Evolutionary conservation across 768 basidiomycete genomes (phyloP), one percentile per base, ranked within the genome.

Genomic region (Calocybe gangraenosa): DNA sequence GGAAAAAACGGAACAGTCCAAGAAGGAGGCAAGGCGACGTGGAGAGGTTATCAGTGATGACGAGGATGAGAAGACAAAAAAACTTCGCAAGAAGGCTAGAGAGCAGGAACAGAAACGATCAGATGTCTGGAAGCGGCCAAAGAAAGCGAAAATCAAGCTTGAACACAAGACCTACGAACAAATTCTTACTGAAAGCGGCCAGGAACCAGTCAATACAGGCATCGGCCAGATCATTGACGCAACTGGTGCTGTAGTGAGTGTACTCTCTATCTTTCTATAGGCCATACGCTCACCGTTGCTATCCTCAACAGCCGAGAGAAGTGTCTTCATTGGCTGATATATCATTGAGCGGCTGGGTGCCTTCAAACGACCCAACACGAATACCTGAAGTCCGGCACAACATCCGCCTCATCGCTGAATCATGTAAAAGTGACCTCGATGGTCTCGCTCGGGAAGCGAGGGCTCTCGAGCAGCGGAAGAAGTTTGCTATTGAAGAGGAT

Each of bases 331-430:
- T 98, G 38, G 81, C 92, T 10, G 84, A 92, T 33, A 67, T 93
- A 23, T 80, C 83, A 15, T 63, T 75, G 54, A 85, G 75, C 48
- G 80, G 79, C 2, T 96, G 93, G 92, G 84, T 87, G 8, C 91
- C 92, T 0, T 82, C 92, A 0, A 80, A 81, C 11, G 95, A 99
- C 55, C 76, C 84, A 5, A 90, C 83, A 38, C 84, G 90, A 44
- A 83, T 98, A 50, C 96, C 96, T 0, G 96, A 99, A 70, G 81
- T 99, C n/a, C 81, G 95, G 19, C 94, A 99, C 62, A 99, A 98
- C 62, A 67, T 99, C 20, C 81, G 87, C 3, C 77, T 97, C 34
- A 91, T 99, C 25, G 75, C 80, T 1, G 89, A 92, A 37, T 74
- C 82, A 1, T 85, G 92, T 56, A 89, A 88, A 55, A 79, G 74